Base-by-base conservation (phyloP, 1,139 yeast genomes). In the Geotrichum macrosporum region DNA sequence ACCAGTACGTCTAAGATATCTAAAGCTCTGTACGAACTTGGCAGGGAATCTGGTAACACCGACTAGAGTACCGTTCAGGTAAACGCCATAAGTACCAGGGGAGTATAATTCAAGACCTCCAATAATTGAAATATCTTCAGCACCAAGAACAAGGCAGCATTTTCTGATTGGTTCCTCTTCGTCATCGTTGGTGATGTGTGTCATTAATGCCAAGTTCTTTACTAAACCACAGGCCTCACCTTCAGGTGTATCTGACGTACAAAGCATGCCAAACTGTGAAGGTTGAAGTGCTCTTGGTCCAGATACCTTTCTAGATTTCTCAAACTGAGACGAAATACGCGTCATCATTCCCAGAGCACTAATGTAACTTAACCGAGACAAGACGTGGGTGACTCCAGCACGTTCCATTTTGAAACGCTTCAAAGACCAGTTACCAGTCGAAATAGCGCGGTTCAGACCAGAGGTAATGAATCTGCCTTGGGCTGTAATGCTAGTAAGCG, bases 211-310 rank as follows among this genome's bases (percentile, higher is more conserved):
- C 65, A 92, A 73, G 63, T 92, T 92, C 67, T 92, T 92, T 30
- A 92, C 98, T 65, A 92, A 76, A 61, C 99, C 99, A 79, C 99
- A 92, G 1, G 99, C 98, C 67, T 94, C 99, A 74, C 99, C 99
- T 76, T 92, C 99, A 2, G 99, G 99, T 0, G 99, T 92, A 76
- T 92, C 99, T 0, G 97, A 86, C 5, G 98, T 88, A 75, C 99
- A 92, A 53, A 92, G 74, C 97, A 92, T 92, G 63, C 98, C 98
- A 66, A 92, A 92, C 68, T 92, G 98, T 1, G 98, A 94, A 10
- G 99, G 98, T 66, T 92, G 99, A 57, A 92, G 75, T 18, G 99
- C 97, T 76, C 99, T 84, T 36, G 99, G 99, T 45, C 99, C 99
- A 2, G 96, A 86, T 35, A 92, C 98, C 67, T 92, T 92, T 71